Evolutionary conservation across 2,329 filamentous ascomycete genomes (phyloP), one percentile per base, ranked within the genome.

Genomic region (Cladosporium austrohemisphaericum): DNA sequence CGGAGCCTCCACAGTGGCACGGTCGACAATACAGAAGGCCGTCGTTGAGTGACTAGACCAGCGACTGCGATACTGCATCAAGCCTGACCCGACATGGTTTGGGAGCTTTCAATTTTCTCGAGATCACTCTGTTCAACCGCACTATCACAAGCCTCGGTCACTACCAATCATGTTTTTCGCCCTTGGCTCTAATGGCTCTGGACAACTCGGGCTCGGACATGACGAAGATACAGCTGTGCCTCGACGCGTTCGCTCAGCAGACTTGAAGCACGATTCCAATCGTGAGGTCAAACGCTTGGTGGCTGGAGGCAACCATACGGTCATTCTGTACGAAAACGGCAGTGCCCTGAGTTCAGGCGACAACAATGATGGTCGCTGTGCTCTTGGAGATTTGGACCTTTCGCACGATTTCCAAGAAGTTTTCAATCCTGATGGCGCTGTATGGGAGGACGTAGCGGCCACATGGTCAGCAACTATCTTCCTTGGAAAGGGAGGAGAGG

Each of bases 271-370:
- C 18, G 14, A 10, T 3, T n/a, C n/a, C 14, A 28, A 31, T 10
- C 18, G 37, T 3, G 40, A 36, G 8, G 46, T 63, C 22, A 52
- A 49, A 25, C 51, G 57, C 11, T 73, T 84, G 20, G 69, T 64
- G 36, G 76, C 88, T 6, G 92, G 92, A 3, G 91, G 91, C 1
- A 96, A 96, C 62, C 92, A 96, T 66, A 94, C 89, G 0, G 70
- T 96, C 3, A 65, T 95, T 8, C 72, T 90, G 9, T 80, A 78
- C n/a, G 62, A 72, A 3, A 64, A 73, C 20, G 84, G 84, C 0
- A 58, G 70, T 1, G 71, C 91, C 0, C 86, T 80, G 60, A 83
- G 79, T 60, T 77, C 81, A 37, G 90, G 90, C 1, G 79, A 84
- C 51, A 73, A 79, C 62, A 62, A 55, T 6, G 70, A 75, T 57